phyloP scores from a whole-genome alignment of 2,329 filamentous ascomycete species.

The Coniochaeta sp. region DNA sequence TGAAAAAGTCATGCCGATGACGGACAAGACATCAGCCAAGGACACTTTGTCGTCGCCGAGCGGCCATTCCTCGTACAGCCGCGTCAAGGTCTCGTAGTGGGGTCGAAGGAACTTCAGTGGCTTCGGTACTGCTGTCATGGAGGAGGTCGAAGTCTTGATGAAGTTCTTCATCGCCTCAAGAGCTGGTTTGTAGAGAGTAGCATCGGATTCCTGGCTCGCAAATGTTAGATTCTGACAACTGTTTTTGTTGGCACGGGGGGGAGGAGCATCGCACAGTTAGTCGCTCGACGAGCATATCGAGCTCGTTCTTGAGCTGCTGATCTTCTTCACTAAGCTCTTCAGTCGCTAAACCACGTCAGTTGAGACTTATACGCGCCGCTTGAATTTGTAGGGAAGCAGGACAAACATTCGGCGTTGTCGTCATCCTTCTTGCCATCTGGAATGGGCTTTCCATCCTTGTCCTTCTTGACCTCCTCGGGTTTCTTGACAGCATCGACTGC shows the following conservation, averaged over 20 bases:
- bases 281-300: conserved; percentile 96
- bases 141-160: conserved; percentile 98
- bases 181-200: conserved; percentile 81
- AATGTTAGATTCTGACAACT: conserved; percentile 14
- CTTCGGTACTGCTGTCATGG: conserved; percentile 98
- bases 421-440: conserved; percentile 74
- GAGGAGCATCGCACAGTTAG: conserved; percentile 55
- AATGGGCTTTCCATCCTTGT: conserved; percentile 62
- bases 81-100: conserved; percentile 85
- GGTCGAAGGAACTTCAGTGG: conserved; percentile 96
- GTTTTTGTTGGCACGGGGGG: neutral
- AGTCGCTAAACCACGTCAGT: conserved; percentile 30
- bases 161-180: conserved; percentile 95
- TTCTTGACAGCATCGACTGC: conserved; percentile 64
- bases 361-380: neutral
- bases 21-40: conserved; percentile 90
- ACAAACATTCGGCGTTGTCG: conserved; percentile 46
- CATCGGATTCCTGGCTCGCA: conserved; percentile 65
- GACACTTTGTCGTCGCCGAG: conserved; percentile 78
- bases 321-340: conserved; percentile 98
- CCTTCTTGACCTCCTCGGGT: conserved; percentile 47
- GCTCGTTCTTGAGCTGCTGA: conserved; percentile 93
- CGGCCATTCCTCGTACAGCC: conserved; percentile 85
- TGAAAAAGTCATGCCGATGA: conserved; percentile 97
- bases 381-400: conserved; percentile 7